These are phyloP conservation scores for Ophiostoma sp. DNA, from an alignment of 2,329 filamentous ascomycete genomes.

Conservation along the genomic window DNA sequence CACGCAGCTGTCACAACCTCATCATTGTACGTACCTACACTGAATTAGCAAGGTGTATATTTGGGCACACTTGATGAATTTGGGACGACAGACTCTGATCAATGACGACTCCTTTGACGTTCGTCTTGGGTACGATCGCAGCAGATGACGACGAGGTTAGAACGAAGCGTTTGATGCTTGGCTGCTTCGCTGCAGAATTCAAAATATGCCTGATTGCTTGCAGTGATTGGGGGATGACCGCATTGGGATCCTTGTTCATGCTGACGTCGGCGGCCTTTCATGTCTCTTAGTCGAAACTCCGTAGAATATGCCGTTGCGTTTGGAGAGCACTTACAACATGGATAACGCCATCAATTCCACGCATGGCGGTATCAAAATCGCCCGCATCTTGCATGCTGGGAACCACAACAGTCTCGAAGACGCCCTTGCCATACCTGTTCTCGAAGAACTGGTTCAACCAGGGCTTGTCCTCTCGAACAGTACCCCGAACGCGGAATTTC, in stretches of 20 bases:
- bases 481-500: conserved; percentile 49
- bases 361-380: not conserved
- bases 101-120: conserved; percentile 28
- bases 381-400: not conserved
- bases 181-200: conserved; percentile 39
- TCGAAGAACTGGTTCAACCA: conserved; percentile 31
- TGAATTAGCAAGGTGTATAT: conserved; percentile 23
- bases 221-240: conserved; percentile 42
- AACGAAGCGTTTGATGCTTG: conserved; percentile 44
- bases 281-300: conserved; percentile 26
- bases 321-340: not conserved
- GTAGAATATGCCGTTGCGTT: conserved; percentile 29
- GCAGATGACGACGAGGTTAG: conserved; percentile 41
- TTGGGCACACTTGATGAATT: not conserved
- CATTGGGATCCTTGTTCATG: conserved; percentile 41
- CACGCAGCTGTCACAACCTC: not conserved
- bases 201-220: conserved; percentile 36
- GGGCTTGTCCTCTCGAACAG: conserved; percentile 39
- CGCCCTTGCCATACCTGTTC: conserved; percentile 37
- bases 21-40: not conserved
- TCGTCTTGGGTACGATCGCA: conserved; percentile 30
- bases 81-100: conserved; percentile 6
- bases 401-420: conserved; percentile 31
- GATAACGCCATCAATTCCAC: not conserved
- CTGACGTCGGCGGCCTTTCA: conserved; percentile 38